phyloP scores from a whole-genome alignment of 495 filamentous ascomycete species.

The Achaetomiella virescens region DNA sequence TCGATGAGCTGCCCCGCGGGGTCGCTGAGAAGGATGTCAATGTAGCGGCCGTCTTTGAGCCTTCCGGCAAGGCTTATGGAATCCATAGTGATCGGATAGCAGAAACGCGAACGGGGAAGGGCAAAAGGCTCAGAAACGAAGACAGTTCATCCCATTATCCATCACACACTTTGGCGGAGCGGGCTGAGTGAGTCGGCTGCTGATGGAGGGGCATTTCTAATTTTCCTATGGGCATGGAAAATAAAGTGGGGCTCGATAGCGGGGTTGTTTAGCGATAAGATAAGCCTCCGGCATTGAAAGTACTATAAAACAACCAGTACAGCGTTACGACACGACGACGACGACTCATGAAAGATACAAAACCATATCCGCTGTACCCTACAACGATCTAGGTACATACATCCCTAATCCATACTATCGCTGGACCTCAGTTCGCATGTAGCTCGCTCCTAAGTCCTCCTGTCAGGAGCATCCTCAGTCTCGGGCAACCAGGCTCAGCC shows the following conservation, averaged over 20 bases:
- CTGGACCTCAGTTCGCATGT: not conserved
- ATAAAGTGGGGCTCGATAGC: slow-evolving; percentile 24
- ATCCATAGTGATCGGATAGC: not conserved
- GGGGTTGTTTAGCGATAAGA: slow-evolving; percentile 18
- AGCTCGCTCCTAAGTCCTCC: no score
- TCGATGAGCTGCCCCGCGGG: slow-evolving; percentile 15
- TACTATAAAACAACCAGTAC: not conserved
- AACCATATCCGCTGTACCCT: not conserved
- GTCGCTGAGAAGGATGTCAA: slow-evolving; percentile 20
- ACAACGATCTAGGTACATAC: not conserved
- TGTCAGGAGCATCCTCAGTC: no score
- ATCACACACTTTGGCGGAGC: no score
- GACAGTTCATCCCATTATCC: not conserved
- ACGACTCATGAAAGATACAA: not conserved
- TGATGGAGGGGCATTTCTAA: slow-evolving; percentile 20
- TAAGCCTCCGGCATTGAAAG: slow-evolving; percentile 1
- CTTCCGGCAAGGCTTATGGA: not conserved
- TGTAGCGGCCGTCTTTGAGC: slow-evolving; percentile 18
- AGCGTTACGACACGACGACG: not conserved
- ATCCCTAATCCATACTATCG: not conserved
- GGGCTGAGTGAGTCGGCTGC: not conserved
- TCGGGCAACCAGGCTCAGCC: no score
- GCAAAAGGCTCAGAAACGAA: not conserved
- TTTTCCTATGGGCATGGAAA: slow-evolving; percentile 12
- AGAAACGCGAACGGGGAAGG: not conserved